Conservation (phyloP, 1,284 basidiomycete species). For the Clitocybe nebularis region DNA sequence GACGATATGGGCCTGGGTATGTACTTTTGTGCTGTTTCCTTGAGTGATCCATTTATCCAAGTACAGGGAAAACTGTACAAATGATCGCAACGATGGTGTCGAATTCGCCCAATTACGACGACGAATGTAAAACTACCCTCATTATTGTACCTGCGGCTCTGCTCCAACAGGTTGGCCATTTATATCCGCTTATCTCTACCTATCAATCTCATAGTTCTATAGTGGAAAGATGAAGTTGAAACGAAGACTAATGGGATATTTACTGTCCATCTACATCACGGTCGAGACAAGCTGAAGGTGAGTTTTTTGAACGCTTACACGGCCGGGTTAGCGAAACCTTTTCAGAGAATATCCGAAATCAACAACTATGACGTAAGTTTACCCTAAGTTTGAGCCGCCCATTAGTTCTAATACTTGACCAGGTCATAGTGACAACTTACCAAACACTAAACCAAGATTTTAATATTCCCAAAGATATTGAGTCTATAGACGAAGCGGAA, state of each 20-base stretch:
- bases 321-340: background rate
- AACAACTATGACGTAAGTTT: conserved; percentile 51
- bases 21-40: conserved; percentile 5
- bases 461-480: conserved; percentile 39
- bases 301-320: background rate
- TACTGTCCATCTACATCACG: conserved; percentile 60
- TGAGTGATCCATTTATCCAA: background rate
- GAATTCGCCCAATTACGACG: conserved; percentile 47
- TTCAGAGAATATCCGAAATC: conserved; percentile 29
- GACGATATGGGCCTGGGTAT: conserved; percentile 90
- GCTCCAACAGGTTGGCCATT: conserved; percentile 48
- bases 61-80: conserved; percentile 60
- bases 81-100: conserved; percentile 71
- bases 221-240: conserved; percentile 72
- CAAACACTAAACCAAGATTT: conserved; percentile 61
- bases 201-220: conserved; percentile 2
- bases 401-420: conserved; percentile 6
- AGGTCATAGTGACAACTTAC: conserved; percentile 68
- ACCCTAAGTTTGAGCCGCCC: conserved; percentile 2
- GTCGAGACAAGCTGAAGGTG: conserved; percentile 59
- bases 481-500: conserved; percentile 40
- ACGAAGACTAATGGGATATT: conserved; percentile 65
- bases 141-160: conserved; percentile 70
- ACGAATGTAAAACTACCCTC: conserved; percentile 49
- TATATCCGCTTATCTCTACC: background rate